These are phyloP conservation scores for Periconia macrospinosa DNA, from an alignment of 2,329 filamentous ascomycete genomes.

Conservation along the genomic window DNA sequence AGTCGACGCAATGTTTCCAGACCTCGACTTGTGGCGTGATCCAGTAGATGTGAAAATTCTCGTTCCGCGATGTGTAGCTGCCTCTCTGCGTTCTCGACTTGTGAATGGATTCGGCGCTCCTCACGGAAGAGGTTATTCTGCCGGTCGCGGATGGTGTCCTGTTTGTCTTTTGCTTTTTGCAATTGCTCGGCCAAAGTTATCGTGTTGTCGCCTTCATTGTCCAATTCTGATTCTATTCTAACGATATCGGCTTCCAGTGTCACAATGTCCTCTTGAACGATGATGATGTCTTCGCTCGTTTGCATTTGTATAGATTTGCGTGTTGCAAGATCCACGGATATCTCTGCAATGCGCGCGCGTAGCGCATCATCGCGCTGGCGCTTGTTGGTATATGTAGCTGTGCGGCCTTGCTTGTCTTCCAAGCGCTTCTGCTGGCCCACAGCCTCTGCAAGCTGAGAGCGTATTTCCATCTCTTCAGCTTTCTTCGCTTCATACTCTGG, in stretches of 20 bases:
- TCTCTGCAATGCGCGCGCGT: conserved; percentile 76
- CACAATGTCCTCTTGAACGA: conserved; percentile 71
- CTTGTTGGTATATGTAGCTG: conserved; percentile 85
- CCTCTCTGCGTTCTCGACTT: conserved; percentile 72
- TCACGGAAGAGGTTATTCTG: conserved; percentile 86
- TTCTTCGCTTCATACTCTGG: conserved; percentile 77
- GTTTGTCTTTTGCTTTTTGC: conserved; percentile 73
- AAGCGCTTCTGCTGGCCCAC: conserved; percentile 76
- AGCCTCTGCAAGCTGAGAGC: conserved; percentile 72
- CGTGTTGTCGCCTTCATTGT: conserved; percentile 76
- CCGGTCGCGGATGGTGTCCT: conserved; percentile 81
- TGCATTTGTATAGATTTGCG: conserved; percentile 85
- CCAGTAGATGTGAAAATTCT: conserved; percentile 81
- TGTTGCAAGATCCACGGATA: conserved; percentile 73
- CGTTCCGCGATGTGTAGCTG: conserved; percentile 79
- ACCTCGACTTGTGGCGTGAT: conserved; percentile 82
- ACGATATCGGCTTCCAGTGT: conserved; percentile 73
- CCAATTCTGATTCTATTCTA: conserved; percentile 70
- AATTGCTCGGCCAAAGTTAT: conserved; percentile 73
- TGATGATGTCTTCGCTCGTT: conserved; percentile 77
- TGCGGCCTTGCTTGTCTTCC: conserved; percentile 89
- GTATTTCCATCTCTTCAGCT: conserved; percentile 70
- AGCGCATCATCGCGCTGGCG: conserved; percentile 84
- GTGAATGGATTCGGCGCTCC: conserved; percentile 80
- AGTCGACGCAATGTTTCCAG: conserved; percentile 84